phyloP scores from a whole-genome alignment of 768 basidiomycete genomes.

The Punctularia strigosozonata region DNA sequence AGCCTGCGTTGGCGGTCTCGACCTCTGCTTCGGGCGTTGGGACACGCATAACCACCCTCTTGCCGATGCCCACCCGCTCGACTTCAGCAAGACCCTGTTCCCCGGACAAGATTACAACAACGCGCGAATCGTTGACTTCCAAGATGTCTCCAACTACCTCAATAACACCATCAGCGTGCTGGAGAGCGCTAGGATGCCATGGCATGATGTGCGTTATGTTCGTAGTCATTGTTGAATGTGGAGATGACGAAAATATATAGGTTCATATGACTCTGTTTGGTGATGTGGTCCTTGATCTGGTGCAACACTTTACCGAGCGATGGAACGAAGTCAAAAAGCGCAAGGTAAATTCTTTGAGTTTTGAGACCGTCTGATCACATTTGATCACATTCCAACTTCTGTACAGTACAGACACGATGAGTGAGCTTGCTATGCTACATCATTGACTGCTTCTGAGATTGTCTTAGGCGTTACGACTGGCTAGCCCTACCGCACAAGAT shows the following conservation, averaged over 20 bases:
- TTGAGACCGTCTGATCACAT: neutral
- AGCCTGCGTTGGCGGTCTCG: constrained; percentile 87
- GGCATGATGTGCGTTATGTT: constrained; percentile 73
- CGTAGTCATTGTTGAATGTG: neutral
- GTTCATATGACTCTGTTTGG: constrained; percentile 79
- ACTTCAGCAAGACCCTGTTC: constrained; percentile 74
- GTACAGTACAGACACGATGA: constrained; percentile 18
- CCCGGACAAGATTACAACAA: constrained; percentile 95
- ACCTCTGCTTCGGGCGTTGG: constrained; percentile 96
- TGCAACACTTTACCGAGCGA: constrained; percentile 87
- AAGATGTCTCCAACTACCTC: constrained; percentile 67
- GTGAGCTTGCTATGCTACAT: too few relatives aligned
- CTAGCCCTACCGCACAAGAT: constrained; percentile 74
- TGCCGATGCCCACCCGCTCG: constrained; percentile 84
- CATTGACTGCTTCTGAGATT: too few relatives aligned
- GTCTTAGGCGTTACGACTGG: constrained; percentile 41
- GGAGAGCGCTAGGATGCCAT: constrained; percentile 77
- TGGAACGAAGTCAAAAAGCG: constrained; percentile 87
- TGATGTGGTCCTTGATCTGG: constrained; percentile 78
- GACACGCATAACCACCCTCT: constrained; percentile 86
- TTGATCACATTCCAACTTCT: neutral
- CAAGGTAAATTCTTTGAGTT: constrained; percentile 34
- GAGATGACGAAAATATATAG: constrained; percentile 20
- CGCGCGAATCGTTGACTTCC: constrained; percentile 75
- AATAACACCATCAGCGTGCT: constrained; percentile 57